phyloP scores from a whole-genome alignment of 2,329 filamentous ascomycete species.

The Fusarium caatingaense region DNA sequence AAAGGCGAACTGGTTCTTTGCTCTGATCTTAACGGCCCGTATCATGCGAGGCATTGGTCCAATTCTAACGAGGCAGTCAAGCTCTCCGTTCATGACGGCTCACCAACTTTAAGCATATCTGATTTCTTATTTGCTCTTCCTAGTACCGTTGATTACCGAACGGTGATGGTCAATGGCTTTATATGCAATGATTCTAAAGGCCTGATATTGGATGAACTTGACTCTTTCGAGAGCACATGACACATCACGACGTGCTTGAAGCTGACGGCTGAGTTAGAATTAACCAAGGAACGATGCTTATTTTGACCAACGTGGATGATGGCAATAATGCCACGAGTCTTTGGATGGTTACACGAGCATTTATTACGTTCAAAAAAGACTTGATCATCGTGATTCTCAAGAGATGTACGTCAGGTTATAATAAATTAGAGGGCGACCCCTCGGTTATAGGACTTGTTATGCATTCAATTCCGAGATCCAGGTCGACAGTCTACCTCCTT shows the following conservation, averaged over 20 bases:
- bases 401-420: not conserved
- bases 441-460: not conserved
- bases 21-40: not conserved
- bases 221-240: not conserved
- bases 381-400: not conserved
- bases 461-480: not conserved
- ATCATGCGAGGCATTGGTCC: not conserved
- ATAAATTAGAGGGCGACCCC: not conserved
- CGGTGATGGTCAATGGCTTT: not conserved
- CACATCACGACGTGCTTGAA: not conserved
- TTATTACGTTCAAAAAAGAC: not conserved
- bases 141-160: not conserved
- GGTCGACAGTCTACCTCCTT: not conserved
- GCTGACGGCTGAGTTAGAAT: constrained; percentile 15
- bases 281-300: constrained; percentile 1
- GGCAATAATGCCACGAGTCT: constrained; percentile 19
- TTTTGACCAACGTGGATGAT: constrained; percentile 13
- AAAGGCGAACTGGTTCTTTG: not conserved
- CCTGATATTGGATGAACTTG: constrained; percentile 1
- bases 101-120: constrained; percentile 1
- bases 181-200: not conserved
- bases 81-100: too few species aligned
- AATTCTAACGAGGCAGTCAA: not conserved
- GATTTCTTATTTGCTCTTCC: not conserved
- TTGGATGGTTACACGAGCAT: constrained; percentile 29